Percentiles rank a stretch among this genome's conserved stretches.
These are phyloP conservation scores for Arthroderma sp. DNA, from an alignment of 2,329 filamentous ascomycete species.

Conservation along the genomic window DNA sequence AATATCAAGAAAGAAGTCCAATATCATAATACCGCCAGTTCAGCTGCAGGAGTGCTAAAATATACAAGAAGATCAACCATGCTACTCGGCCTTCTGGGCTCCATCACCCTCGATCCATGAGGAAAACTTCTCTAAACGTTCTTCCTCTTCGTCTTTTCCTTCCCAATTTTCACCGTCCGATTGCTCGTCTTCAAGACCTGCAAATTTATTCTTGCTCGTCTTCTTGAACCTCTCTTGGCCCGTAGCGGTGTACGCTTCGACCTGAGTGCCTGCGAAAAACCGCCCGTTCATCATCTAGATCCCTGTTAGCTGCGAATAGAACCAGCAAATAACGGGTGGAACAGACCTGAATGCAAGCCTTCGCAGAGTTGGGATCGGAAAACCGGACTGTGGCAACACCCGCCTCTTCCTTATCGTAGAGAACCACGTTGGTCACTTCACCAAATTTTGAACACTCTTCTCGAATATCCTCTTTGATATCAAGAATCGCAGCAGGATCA, in stretches of 20 bases:
- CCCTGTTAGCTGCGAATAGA: background rate
- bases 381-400: conserved; percentile 82
- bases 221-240: conserved; percentile 63
- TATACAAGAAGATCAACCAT: background rate
- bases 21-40: no score
- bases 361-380: conserved; percentile 54
- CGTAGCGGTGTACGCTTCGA: conserved; percentile 58
- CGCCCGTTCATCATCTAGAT: conserved; percentile 58
- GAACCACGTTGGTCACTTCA: conserved; percentile 74
- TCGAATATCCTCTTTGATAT: conserved; percentile 88
- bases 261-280: conserved; percentile 58
- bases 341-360: conserved; percentile 49
- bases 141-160: conserved; percentile 29
- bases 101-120: conserved; percentile 26
- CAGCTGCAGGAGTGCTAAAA: no score
- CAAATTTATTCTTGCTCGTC: conserved; percentile 37
- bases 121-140: conserved; percentile 37
- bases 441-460: conserved; percentile 82
- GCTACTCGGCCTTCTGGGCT: background rate
- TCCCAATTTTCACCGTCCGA: conserved; percentile 28
- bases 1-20: no score
- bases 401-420: conserved; percentile 75
- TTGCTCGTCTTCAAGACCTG: conserved; percentile 32
- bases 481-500: conserved; percentile 66
- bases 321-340: background rate